Conservation (phyloP, 2,329 filamentous ascomycete genomes). For the Fusarium stilboides region DNA sequence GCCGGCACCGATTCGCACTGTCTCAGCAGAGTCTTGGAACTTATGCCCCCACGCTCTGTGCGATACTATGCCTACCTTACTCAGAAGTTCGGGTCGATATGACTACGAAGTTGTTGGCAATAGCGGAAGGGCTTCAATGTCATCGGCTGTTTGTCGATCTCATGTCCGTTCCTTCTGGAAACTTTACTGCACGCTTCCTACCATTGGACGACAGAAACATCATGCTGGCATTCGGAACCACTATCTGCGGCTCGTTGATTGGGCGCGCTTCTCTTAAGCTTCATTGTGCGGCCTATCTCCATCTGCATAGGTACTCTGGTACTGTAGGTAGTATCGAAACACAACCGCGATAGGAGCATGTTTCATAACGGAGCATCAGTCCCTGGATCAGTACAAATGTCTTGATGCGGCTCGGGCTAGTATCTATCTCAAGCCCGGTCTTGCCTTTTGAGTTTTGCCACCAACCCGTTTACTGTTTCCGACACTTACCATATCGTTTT, state of each 20-base stretch:
- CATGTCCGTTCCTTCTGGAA: slow-evolving; percentile 18
- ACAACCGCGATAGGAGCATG: slow-evolving; percentile 1
- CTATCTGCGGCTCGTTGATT: slow-evolving; percentile 1
- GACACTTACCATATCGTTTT: neutral
- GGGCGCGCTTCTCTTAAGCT: slow-evolving; percentile 8
- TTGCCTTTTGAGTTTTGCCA: neutral
- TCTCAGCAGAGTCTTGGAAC: slow-evolving; percentile 9
- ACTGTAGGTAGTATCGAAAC: slow-evolving; percentile 1
- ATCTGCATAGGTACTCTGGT: neutral
- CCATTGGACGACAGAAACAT: slow-evolving; percentile 6
- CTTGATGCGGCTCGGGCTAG: slow-evolving; percentile 17
- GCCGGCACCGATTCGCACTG: slow-evolving; percentile 4
- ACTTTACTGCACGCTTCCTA: slow-evolving; percentile 7
- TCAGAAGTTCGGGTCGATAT: slow-evolving; percentile 9
- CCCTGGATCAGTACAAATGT: slow-evolving; percentile 20
- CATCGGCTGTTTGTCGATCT: slow-evolving; percentile 25
- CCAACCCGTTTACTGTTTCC: neutral
- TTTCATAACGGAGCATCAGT: slow-evolving; percentile 28
- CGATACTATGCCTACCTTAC: neutral
- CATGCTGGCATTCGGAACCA: neutral
- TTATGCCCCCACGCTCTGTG: slow-evolving; percentile 29
- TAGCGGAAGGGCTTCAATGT: slow-evolving; percentile 18
- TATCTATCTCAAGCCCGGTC: neutral
- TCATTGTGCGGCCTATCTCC: neutral
- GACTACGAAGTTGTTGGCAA: slow-evolving; percentile 8